Base-by-base conservation (phyloP, 495 filamentous ascomycete genomes). In the Penicillium soppii region DNA sequence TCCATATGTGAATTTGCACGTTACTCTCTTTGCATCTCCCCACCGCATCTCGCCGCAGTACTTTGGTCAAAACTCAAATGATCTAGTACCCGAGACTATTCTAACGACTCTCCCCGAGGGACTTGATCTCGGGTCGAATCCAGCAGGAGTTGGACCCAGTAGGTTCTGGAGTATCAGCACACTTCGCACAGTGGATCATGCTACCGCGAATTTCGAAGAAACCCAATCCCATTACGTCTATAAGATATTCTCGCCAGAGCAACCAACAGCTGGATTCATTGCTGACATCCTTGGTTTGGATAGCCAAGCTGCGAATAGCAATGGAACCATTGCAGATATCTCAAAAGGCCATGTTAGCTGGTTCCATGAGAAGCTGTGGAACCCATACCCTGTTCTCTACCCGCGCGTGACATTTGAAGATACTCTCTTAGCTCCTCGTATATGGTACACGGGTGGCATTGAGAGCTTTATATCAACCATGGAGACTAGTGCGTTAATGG, bases 401-500 rank as follows among this genome's bases (percentile, higher is more conserved):
- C 95, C 94, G 0, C 78, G 94, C 0, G 82, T 89, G 5, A 95
- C 87, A 0, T 99, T 97, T 54, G 92, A 96, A 53, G 88, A 95
- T 33, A 79, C 84, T 0, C 74, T 83, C 49, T 65, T 97, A 2
- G 86, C 71, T 5, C 65, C 67, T 7, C 56, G 63, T 45, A 62
- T 97, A 10, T 97, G 89, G 80, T 97, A 98, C 64, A 97, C 94
- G 0, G 84, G 87, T 35, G 92, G 88, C 0, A 96, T 97, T 44
- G 94, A 98, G 71, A 86, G 84, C 56, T 97, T 98, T 59, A 95
- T 97, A 51, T 90, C 84, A 12, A 96, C 94, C 0, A 99, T 99
- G 94, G 94, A 99, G 76, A 99, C 95, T 7, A 97, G 87, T 65
- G 85, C 87, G 0, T 66, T 97, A 59, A 96, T 96, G 92, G 94